Evolutionary conservation across 495 filamentous ascomycete species (phyloP), one percentile per base, ranked within the genome.

Genomic region (Xylaria bambusicola): DNA sequence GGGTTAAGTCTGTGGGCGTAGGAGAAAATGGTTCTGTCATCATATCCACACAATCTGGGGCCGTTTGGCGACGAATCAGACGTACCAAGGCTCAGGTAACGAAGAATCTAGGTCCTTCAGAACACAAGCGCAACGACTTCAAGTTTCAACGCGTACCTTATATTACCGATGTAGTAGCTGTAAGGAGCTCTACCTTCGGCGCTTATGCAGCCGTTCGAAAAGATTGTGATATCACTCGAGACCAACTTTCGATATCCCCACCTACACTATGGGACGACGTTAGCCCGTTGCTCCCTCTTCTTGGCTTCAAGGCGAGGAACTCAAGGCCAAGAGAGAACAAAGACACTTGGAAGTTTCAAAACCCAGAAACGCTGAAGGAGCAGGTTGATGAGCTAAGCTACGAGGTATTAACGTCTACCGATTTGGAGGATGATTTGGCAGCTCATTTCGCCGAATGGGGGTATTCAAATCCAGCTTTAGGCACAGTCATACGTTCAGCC

Each of bases 1-100:
- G 91, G 10, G 93, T 88, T 8, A 83, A 81, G 60, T 95, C 96
- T 63, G 89, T 96, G 17, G 89, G 85, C 60, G 87, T 98, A 5
- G 91, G 92, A 13, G 91, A 95, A 69, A 89, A 97, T 76, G 95
- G 92, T 6, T 96, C 92, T 2, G 91, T 98, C 59, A 96, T 98
- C 58, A 85, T 98, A 57, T 93, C 91, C 63, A 98, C 94, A 1
- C 81, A 90, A 56, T 92, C 91, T 35, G 94, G 94, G 6, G 93
- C 89, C 44, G 93, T 97, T 1, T 98, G 93, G 93, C 85, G 82
- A 55, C 86, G 93, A 46, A 82, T 91, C 56, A 92, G 90, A 65
- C 82, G 95, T 62, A 78, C 82, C 8, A 93, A 92, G 60, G 83
- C 84, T 59, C 96, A 96, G 66, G 86, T 90, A 66, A 80, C 86